Conservation (phyloP, 176 grass and related monocot species). For the Saccharum spontaneum region DNA sequence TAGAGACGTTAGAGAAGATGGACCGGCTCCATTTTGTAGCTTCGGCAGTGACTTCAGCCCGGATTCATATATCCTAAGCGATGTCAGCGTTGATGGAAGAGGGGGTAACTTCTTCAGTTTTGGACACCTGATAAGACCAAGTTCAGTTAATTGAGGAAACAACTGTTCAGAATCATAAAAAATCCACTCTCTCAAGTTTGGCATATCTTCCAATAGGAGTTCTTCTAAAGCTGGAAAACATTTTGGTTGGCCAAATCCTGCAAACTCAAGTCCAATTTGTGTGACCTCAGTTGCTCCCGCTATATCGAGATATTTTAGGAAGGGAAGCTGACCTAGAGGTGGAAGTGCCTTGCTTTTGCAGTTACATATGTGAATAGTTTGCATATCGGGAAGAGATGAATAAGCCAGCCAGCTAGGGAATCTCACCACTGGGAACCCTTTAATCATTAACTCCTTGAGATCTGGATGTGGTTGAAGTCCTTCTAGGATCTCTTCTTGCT, state of each 20-base stretch:
- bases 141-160: slow-evolving; percentile 62
- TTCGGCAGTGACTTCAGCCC: slow-evolving; percentile 59
- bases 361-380: slow-evolving; percentile 53
- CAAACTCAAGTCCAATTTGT: slow-evolving; percentile 50
- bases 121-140: slow-evolving; percentile 54
- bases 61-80: slow-evolving; percentile 52
- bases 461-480: slow-evolving; percentile 57
- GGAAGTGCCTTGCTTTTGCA: slow-evolving; percentile 51
- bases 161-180: slow-evolving; percentile 37
- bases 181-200: slow-evolving; percentile 55
- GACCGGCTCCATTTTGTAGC: slow-evolving; percentile 33
- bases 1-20: slow-evolving; percentile 51
- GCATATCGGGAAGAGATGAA: slow-evolving; percentile 54
- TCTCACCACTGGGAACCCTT: slow-evolving; percentile 37
- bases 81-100: slow-evolving; percentile 54
- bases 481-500: slow-evolving; percentile 57
- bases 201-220: slow-evolving; percentile 69
- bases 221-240: slow-evolving; percentile 60
- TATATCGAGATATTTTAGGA: slow-evolving; percentile 60
- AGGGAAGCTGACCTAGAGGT: slow-evolving; percentile 64
- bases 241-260: slow-evolving; percentile 34
- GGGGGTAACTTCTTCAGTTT: slow-evolving; percentile 56
- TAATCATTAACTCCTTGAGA: slow-evolving; percentile 61
- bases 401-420: slow-evolving; percentile 51
- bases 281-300: slow-evolving; percentile 50